Evolutionary conservation across 768 basidiomycete genomes (phyloP).

Genomic region (Termitomyces titanicus): DNA sequence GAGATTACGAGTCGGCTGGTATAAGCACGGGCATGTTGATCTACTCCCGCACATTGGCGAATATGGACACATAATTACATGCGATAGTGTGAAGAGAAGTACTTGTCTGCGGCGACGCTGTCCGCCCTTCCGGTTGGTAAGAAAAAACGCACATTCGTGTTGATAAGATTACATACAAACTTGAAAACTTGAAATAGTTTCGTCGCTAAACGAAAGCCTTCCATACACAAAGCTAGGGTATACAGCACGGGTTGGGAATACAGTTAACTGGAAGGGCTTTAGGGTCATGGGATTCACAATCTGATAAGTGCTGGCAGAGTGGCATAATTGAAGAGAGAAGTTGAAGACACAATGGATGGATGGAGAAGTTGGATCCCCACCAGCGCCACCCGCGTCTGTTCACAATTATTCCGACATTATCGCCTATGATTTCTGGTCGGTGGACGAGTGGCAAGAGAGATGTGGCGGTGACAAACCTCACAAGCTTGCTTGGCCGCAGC

Average conservation of each 20-base stretch:
- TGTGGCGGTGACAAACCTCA: constrained; percentile 10
- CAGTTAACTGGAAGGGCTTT: neutral
- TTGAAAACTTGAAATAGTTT: no score
- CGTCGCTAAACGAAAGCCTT: neutral
- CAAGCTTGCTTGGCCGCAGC: constrained; percentile 19
- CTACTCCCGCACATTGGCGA: no score
- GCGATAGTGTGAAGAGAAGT: neutral
- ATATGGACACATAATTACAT: neutral
- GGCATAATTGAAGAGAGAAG: neutral
- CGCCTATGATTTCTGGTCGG: constrained; percentile 2
- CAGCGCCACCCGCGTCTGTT: neutral
- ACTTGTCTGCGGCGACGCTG: neutral
- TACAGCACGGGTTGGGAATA: neutral
- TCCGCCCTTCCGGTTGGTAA: neutral
- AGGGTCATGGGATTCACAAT: neutral
- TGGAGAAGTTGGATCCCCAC: neutral
- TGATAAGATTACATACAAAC: neutral
- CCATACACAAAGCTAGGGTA: neutral
- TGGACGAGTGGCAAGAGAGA: neutral
- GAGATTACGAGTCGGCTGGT: neutral
- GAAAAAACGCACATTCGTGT: no score
- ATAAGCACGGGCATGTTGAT: no score
- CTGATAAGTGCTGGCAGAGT: neutral
- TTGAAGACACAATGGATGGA: neutral
- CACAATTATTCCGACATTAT: neutral